Base-by-base conservation (phyloP, 2,329 filamentous ascomycete genomes). In the Beauveria varroae region DNA sequence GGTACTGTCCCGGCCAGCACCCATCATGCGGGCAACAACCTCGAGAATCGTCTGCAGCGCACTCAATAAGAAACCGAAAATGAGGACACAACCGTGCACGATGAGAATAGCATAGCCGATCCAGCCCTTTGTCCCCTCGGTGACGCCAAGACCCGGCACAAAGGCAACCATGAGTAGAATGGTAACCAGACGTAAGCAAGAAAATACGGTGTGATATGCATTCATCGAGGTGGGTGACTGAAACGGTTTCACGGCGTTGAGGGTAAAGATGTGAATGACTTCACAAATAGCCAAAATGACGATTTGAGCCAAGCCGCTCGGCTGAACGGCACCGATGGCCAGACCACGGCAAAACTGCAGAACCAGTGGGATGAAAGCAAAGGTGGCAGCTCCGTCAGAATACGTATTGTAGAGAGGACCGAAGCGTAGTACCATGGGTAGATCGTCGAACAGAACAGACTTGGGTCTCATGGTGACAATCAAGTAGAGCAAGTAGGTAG, bases 331-430 rank as follows among this genome's bases (percentile, higher is more conserved):
- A 34, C 95, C 95, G 67, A 99, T 90, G 22, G 92, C 91, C 65
- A 98, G 86, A 62, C 92, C 93, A 40, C 93, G 88, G 62, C 96
- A 78, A 70, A 96, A 86, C 5, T 89, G 96, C 63, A 98, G 79
- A 40, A 96, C 78, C 18, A 96, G 86, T 1, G 93, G 93, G 22
- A 97, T 86, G 47, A 96, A 81, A 7, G 93, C 92, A 73, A 96
- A 99, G 0, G 91, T 87, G 8, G 93, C 91, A 0, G 92, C 91
- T 71, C 93, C 90, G 72, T 99, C 95, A 26, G 90, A 95, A 73
- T 96, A 98, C 0, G 95, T 99, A 75, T 99, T 99, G 75, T 99
- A 99, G 8, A 99, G 79, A 5, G 95, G 91, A 0, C 95, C 95
- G 68, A 96, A 98, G 1, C 91, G 82, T 2, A 99, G 80, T 9